Base-by-base conservation (phyloP, 345 rosid genomes). In the Euclidium syriacum region DNA sequence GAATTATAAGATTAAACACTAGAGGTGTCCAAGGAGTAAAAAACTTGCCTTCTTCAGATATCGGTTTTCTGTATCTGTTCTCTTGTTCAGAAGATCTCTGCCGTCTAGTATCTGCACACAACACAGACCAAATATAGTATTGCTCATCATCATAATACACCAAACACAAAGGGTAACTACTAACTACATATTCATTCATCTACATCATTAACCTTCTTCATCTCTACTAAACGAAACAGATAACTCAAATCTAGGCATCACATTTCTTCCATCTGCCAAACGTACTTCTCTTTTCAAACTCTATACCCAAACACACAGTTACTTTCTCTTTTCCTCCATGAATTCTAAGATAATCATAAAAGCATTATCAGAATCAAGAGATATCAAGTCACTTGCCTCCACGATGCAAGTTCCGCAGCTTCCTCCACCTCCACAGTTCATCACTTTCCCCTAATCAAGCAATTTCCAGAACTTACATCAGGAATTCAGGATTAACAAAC, bases 361-460 rank as follows among this genome's bases (percentile, higher is more conserved):
- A 7, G 9, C 6, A 47, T 5, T 14, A 39, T 36, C 14, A 41
- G 22, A 50, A 46, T 10, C 36, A 40, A 17, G 30, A 30, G 36
- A 23, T 1, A 30, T 10, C 39, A 48, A 48, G 44, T 35, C 10
- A 33, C 43, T 57, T 74, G 87, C 96, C 90, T 91, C 95, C 2
- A 86, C 96, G 70, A 88, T 85, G 76, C 98, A 88, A 70, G 95
- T 88, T 64, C 98, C 96, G 60, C 98, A 91, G 68, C 90, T 89
- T 54, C 96, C 96, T 39, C 84, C 88, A 8, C 98, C 98, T 33
- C 98, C 96, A 73, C 95, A 92, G 63, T 89, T 92, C 96, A 87
- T 86, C 59, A 81, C 78, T 68, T 92, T 92, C 5, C 96, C 96
- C 98, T 92, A 71, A 14, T 25, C 44, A 60, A 44, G 1, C 10